Conservation (phyloP, 345 rosid species). For the Erysimum cheiranthoides region DNA sequence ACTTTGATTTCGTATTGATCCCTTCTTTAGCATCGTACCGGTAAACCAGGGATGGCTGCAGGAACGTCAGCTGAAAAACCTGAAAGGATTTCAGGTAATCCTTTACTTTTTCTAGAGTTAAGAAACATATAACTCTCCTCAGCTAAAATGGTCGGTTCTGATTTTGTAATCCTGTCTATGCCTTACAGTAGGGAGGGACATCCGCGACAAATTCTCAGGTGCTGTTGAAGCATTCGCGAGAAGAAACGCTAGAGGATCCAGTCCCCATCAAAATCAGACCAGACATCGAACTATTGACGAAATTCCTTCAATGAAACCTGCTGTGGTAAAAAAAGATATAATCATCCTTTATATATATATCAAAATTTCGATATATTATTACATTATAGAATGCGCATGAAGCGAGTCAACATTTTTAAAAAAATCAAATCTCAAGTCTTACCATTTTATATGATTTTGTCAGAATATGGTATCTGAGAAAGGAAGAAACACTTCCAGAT, state of each 20-base stretch:
- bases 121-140: conserved; percentile 5
- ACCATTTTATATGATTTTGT: not conserved
- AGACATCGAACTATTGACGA: conserved; percentile 62
- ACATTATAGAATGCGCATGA: not conserved
- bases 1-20: conserved; percentile 30
- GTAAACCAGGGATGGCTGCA: conserved; percentile 54
- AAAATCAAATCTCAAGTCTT: not conserved
- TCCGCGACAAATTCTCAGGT: conserved; percentile 75
- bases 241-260: conserved; percentile 57
- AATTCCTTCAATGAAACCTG: conserved; percentile 59
- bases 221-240: conserved; percentile 78
- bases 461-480: conserved; percentile 66
- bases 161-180: not conserved
- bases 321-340: conserved; percentile 46
- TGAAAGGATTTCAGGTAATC: conserved; percentile 65
- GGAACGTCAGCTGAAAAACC: conserved; percentile 69
- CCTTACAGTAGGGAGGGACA: conserved; percentile 62
- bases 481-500: conserved; percentile 62
- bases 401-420: not conserved
- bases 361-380: not conserved
- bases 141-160: not conserved
- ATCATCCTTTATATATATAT: not conserved
- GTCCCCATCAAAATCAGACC: conserved; percentile 58
- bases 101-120: not conserved
- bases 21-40: conserved; percentile 52